A percentile compares a stretch with the other conserved stretches of the same genome.
These are phyloP conservation scores for Abrus precatorius DNA, from an alignment of 306 rosid genomes.

Conservation along the genomic window DNA sequence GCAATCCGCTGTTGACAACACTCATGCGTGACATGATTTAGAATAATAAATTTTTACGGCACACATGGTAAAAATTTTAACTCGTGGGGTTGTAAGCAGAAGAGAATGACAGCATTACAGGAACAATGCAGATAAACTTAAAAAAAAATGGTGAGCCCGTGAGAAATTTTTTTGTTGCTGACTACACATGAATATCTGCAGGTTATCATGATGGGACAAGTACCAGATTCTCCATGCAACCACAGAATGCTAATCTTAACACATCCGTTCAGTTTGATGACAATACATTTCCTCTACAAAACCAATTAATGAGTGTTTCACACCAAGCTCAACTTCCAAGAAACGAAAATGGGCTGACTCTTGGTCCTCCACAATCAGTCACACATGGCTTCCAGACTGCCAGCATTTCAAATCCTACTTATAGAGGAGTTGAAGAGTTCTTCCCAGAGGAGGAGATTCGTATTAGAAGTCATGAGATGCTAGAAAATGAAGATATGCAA, in stretches of 20 bases:
- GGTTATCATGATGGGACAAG: conserved; percentile 63
- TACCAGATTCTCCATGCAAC: conserved; percentile 60
- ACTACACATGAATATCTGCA: conserved; percentile 50
- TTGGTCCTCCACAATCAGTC: conserved; percentile 59
- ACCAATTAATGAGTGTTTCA: conserved; percentile 64
- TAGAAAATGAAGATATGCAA: conserved; percentile 93
- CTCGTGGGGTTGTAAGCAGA: background rate
- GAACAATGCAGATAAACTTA: conserved; percentile 4
- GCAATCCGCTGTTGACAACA: too few species aligned
- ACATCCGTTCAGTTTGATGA: conserved; percentile 63
- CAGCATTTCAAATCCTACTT: conserved; percentile 61
- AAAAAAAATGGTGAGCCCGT: background rate
- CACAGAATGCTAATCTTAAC: conserved; percentile 59
- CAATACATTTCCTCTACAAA: conserved; percentile 60
- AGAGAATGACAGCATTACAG: conserved; percentile 10
- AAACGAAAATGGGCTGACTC: conserved; percentile 57
- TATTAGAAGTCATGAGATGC: conserved; percentile 81
- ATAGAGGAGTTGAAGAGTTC: conserved; percentile 67
- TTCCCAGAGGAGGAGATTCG: conserved; percentile 91
- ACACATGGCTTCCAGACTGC: conserved; percentile 61
- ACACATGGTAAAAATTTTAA: conserved; percentile 14
- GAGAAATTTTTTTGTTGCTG: conserved; percentile 36
- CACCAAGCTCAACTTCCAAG: conserved; percentile 64
- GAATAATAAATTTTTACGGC: background rate
- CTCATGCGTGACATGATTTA: background rate